A percentile compares a stretch with the other conserved stretches of the same genome.
Conservation (phyloP, 495 filamentous ascomycete species). For the Penicillium steckii region DNA sequence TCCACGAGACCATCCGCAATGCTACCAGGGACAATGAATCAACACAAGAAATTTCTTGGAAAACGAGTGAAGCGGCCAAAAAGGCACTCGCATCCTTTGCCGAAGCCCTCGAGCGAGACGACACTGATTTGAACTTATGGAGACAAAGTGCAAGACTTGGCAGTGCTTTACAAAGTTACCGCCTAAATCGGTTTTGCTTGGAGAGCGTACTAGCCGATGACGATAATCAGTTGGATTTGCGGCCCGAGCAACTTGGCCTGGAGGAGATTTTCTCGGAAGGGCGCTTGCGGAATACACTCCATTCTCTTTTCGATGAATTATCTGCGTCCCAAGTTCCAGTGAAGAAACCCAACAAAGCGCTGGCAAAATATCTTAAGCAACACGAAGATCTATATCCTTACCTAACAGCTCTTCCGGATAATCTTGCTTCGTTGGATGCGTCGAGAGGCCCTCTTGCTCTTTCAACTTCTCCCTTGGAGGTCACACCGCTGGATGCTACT, state of each 20-base stretch:
- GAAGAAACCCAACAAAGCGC: conserved; percentile 61
- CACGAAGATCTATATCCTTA: conserved; percentile 77
- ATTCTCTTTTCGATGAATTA: conserved; percentile 68
- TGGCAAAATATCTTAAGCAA: conserved; percentile 61
- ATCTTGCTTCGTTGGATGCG: conserved; percentile 31
- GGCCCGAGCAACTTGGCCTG: conserved; percentile 73
- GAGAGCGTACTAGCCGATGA: conserved; percentile 89
- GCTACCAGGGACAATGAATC: conserved; percentile 30
- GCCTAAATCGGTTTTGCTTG: conserved; percentile 81
- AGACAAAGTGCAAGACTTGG: conserved; percentile 77
- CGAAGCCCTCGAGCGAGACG: conserved; percentile 81
- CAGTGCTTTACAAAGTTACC: conserved; percentile 68
- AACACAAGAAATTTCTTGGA: conserved; percentile 34
- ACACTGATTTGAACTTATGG: conserved; percentile 94
- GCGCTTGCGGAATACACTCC: conserved; percentile 66
- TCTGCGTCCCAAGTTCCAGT: conserved; percentile 63
- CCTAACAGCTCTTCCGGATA: conserved; percentile 54
- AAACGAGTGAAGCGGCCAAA: conserved; percentile 24
- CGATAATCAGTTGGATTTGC: conserved; percentile 65
- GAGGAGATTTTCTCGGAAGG: conserved; percentile 84
- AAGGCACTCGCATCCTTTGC: conserved; percentile 60
- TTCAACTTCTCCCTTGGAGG: conserved; percentile 27
- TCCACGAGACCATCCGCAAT: conserved; percentile 46
- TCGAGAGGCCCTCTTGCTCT: conserved; percentile 29
- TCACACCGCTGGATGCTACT: conserved; percentile 35